Percentiles rank a stretch among this genome's conserved stretches.
These are phyloP conservation scores for Kwoniella sp. DNA, from an alignment of 768 basidiomycete species.

Conservation along the genomic window DNA sequence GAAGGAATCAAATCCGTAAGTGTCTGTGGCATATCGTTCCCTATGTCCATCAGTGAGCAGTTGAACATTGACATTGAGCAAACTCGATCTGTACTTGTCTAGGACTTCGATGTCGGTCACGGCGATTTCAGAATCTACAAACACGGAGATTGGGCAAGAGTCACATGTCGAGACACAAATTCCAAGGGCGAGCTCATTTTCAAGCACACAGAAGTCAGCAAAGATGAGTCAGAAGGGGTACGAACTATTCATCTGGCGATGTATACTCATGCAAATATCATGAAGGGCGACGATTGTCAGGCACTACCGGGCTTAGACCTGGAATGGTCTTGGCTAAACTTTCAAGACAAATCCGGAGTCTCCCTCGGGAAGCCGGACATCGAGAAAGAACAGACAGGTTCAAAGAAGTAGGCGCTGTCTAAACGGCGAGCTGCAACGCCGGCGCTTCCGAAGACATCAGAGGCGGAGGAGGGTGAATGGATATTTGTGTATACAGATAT, in stretches of 20 bases:
- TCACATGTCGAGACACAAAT: neutral
- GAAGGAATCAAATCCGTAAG: neutral
- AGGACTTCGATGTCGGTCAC: neutral
- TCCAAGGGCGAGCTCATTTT: neutral
- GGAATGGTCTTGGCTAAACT: neutral
- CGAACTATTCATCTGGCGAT: neutral
- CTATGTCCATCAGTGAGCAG: too few relatives aligned
- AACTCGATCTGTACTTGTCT: neutral
- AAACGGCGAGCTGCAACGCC: too few relatives aligned
- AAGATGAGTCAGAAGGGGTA: neutral
- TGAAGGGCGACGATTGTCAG: neutral
- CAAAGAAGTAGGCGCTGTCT: too few relatives aligned
- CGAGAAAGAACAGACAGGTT: too few relatives aligned
- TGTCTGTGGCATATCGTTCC: neutral
- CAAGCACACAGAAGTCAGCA: neutral
- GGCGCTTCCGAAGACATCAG: too few relatives aligned
- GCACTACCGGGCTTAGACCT: neutral
- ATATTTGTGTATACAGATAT: too few relatives aligned
- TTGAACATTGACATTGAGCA: too few relatives aligned
- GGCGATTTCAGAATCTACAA: neutral
- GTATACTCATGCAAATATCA: neutral
- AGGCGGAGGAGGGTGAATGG: too few relatives aligned
- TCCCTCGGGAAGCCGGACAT: too few relatives aligned
- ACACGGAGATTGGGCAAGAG: neutral
- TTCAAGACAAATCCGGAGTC: neutral